These are phyloP conservation scores for Rhexocercosporidium sp. DNA, from an alignment of 2,329 filamentous ascomycete genomes.

Conservation along the genomic window DNA sequence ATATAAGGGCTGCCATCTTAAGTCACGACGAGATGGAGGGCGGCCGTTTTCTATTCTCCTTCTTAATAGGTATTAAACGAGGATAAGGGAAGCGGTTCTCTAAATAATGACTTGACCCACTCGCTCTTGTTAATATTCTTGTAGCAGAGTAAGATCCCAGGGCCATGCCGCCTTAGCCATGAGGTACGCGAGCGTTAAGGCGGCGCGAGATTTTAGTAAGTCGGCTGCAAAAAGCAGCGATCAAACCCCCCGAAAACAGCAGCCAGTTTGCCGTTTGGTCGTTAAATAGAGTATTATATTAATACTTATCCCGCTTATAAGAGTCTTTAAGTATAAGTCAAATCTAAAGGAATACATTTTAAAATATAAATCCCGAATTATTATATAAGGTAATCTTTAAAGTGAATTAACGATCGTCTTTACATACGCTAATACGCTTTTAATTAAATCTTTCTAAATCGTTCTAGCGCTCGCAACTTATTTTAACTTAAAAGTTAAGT, in stretches of 20 bases:
- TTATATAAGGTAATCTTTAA: too few species aligned
- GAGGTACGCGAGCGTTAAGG: slow-evolving; percentile 30
- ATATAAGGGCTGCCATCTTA: not conserved
- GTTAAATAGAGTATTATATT: slow-evolving; percentile 26
- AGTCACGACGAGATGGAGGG: slow-evolving; percentile 1
- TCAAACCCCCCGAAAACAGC: slow-evolving; percentile 31
- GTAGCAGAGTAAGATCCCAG: slow-evolving; percentile 10
- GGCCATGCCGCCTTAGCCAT: slow-evolving; percentile 31
- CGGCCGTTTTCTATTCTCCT: not conserved
- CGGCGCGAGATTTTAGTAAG: too few species aligned
- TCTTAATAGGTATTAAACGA: not conserved
- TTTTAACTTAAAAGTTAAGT: too few species aligned
- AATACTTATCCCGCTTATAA: too few species aligned
- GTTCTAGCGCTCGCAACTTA: too few species aligned
- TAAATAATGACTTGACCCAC: slow-evolving; percentile 2
- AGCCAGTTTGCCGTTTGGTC: slow-evolving; percentile 30
- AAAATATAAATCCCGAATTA: too few species aligned
- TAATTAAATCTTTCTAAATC: too few species aligned
- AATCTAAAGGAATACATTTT: too few species aligned
- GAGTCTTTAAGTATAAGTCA: too few species aligned
- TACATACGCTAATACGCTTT: too few species aligned
- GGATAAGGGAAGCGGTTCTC: not conserved
- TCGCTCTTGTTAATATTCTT: slow-evolving; percentile 15
- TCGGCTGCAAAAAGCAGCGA: slow-evolving; percentile 29
- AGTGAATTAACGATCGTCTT: too few species aligned